Evolutionary conservation across 805 yeast species (phyloP).

Genomic region (Yamadazyma sp.): DNA sequence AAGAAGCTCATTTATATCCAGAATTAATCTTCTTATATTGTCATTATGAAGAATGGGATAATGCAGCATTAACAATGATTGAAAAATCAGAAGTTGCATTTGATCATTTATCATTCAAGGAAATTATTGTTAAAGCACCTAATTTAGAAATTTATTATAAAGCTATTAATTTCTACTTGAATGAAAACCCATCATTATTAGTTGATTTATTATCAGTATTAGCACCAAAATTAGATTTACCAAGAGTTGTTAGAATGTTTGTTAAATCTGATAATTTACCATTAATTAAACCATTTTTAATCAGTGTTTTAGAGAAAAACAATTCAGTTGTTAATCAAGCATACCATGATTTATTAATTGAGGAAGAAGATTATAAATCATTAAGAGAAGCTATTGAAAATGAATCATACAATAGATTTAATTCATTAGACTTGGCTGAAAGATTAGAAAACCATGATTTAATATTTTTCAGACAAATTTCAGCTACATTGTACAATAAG

Average conservation of each 20-base stretch:
- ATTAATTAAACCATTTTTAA: constrained; percentile 90
- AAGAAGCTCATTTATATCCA: constrained; percentile 91
- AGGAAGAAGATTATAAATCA: constrained; percentile 93
- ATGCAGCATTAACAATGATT: constrained; percentile 95
- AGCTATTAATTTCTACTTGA: constrained; percentile 91
- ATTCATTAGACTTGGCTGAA: constrained; percentile 86
- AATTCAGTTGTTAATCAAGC: constrained; percentile 90
- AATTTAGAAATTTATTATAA: constrained; percentile 96
- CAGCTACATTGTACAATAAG: constrained; percentile 90
- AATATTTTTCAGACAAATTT: constrained; percentile 92
- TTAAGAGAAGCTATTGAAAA: constrained; percentile 79
- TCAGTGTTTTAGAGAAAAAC: constrained; percentile 87
- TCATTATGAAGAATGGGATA: constrained; percentile 99
- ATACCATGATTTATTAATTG: constrained; percentile 90
- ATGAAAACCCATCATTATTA: constrained; percentile 86
- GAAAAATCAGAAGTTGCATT: constrained; percentile 90
- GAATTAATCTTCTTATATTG: constrained; percentile 94
- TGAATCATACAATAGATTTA: constrained; percentile 80
- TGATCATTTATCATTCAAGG: constrained; percentile 93
- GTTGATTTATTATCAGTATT: constrained; percentile 82
- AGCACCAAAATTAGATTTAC: constrained; percentile 86
- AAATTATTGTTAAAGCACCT: constrained; percentile 89
- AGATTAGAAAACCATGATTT: constrained; percentile 89
- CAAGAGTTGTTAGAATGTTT: constrained; percentile 93
- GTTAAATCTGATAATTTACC: constrained; percentile 95